Evolutionary conservation across 805 yeast species (phyloP), one percentile per base, ranked within the genome.

Genomic region (Ogataea siamensis): DNA sequence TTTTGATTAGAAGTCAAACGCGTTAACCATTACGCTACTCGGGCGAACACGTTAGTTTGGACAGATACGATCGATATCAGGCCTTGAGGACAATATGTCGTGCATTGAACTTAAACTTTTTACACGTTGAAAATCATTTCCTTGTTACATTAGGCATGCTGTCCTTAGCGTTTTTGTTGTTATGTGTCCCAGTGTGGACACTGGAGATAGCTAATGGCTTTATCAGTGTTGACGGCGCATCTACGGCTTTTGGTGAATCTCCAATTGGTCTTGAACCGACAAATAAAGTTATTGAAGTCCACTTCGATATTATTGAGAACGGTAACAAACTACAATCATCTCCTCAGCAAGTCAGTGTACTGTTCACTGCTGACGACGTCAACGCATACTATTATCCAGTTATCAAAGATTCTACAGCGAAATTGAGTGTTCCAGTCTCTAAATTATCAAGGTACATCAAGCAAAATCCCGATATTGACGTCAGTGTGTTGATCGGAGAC

Each of bases 21-120:
- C 77, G 78, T 70, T 73, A 71, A 72, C 78, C 77, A 72, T 73
- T 73, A 71, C 77, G 78, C 78, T 71, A 73, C 77, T 66, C 74
- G 67, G 73, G 74, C 75, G 14, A 24, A 6, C 10, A 13, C 20
- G n/a, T 2, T 11, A 16, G n/a, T 5, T 5, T 5, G 3, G 12
- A 8, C 23, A 3, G 11, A 3, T 4, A 5, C 14, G 4, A 3
- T 8, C 4, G 4, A 19, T 20, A 17, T 18, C 11, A 5, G n/a
- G 5, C 15, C 12, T 12, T 9, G 3, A 7, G 5, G 9, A 9
- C 6, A 2, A 3, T 11, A 7, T 17, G 7, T 30, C 24, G 33
- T 20, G 23, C 23, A 20, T 14, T 1, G 11, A 11, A 8, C 14
- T 3, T 28, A 12, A 29, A 34, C 20, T 29, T 33, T 33, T 26